Evolutionary conservation across 345 rosid species (phyloP), one percentile per base, ranked within the genome.

Genomic region (Pistacia atlantica): DNA sequence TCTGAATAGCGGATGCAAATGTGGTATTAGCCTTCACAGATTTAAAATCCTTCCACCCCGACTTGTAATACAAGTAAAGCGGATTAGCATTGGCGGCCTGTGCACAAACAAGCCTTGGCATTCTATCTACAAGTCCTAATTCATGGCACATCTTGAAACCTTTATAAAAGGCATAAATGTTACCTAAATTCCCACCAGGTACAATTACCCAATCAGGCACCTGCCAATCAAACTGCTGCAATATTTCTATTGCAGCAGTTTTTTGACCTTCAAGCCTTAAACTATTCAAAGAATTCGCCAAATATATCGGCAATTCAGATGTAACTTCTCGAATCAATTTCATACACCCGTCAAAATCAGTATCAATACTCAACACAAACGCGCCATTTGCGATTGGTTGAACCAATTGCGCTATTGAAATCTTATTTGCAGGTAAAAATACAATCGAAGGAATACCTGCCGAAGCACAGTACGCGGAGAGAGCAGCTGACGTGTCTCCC

Each of bases 151-250:
- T 94, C 64, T 91, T 87, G 80, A 94, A 94, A 12, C 98, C 98
- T 81, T 91, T 94, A 67, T 91, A 94, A 75, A 94, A 92, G 2
- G 98, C 97, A 64, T 94, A 94, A 7, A 94, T 94, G 76, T 94
- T 94, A 4, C 98, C 98, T 17, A 94, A 81, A 69, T 94, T 94
- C 11, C 97, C 97, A 54, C 98, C 98, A 0, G 97, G 98, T 61
- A 94, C 91, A n/a, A 94, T 90, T 35, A 94, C 98, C 98, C 98
- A 94, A 74, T 94, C 97, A 0, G 98, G 98, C 56, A 94, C 97
- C 75, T 90, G 87, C 97, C 98, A 94, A 64, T 94, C 91, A 73
- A 92, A 92, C 85, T 94, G 98, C 89, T 94, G 98, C 80, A 94
- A 73, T 70, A 94, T 94, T 89, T 94, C 97, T 3, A 94, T 89